Conservation (phyloP, 2,329 filamentous ascomycete species). For the Helotiales sp. region DNA sequence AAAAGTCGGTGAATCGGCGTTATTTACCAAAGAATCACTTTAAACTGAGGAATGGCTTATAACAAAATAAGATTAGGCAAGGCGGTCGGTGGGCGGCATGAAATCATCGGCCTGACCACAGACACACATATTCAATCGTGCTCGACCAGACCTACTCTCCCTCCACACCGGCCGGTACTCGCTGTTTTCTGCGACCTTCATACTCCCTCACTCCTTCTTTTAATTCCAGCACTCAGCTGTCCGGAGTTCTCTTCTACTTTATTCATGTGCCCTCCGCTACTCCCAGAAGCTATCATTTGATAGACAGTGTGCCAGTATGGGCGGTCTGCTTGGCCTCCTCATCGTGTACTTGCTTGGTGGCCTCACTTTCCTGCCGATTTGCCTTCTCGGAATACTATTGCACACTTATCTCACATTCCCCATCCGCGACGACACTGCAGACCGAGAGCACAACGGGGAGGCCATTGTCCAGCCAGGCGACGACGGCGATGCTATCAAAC, state of each 20-base stretch:
- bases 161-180: no score
- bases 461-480: slow-evolving; percentile 64
- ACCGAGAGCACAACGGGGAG: slow-evolving; percentile 44
- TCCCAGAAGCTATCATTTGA: not conserved
- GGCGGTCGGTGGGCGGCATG: no score
- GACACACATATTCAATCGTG: no score
- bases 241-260: not conserved
- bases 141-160: no score
- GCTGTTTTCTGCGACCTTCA: not conserved
- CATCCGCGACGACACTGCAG: slow-evolving; percentile 49
- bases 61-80: no score
- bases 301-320: slow-evolving; percentile 22
- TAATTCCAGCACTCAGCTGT: not conserved
- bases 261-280: slow-evolving; percentile 2
- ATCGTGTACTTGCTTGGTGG: slow-evolving; percentile 84
- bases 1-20: no score
- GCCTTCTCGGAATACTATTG: slow-evolving; percentile 63
- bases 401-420: slow-evolving; percentile 75
- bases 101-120: no score
- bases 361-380: slow-evolving; percentile 81
- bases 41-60: no score
- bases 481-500: slow-evolving; percentile 67
- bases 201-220: not conserved
- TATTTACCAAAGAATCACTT: no score
- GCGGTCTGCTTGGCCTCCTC: slow-evolving; percentile 45